Percentiles rank a stretch among this genome's conserved stretches.
Conservation (phyloP, 2,329 filamentous ascomycete genomes). For the Arthrobotrys sinensis region DNA sequence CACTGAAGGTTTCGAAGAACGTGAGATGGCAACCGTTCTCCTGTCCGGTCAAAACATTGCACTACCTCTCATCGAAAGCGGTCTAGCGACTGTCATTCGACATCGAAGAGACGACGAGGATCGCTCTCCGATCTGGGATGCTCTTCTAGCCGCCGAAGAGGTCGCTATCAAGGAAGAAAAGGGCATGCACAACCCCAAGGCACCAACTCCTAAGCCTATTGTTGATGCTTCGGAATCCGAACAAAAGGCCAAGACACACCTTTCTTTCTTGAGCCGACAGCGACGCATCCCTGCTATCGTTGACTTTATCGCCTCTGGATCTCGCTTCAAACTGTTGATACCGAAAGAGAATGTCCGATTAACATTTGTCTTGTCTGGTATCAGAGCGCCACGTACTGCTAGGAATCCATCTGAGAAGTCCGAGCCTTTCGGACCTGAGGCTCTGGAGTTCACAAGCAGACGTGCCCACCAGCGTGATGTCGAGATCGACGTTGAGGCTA, state of each 20-base stretch:
- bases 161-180: constrained; percentile 88
- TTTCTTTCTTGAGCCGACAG: constrained; percentile 88
- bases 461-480: constrained; percentile 94
- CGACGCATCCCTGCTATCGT: constrained; percentile 93
- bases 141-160: constrained; percentile 84
- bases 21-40: constrained; percentile 91
- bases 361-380: constrained; percentile 93
- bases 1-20: constrained; percentile 90
- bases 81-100: constrained; percentile 92
- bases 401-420: constrained; percentile 83
- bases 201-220: constrained; percentile 85
- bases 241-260: constrained; percentile 95
- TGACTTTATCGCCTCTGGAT: constrained; percentile 98
- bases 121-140: constrained; percentile 93
- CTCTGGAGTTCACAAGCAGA: constrained; percentile 89
- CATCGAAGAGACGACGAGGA: constrained; percentile 96
- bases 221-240: constrained; percentile 91
- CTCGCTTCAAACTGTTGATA: constrained; percentile 90
- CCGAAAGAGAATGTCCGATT: constrained; percentile 94
- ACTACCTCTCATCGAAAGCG: constrained; percentile 75
- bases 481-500: constrained; percentile 93
- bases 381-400: constrained; percentile 89
- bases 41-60: constrained; percentile 77
- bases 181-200: constrained; percentile 94
- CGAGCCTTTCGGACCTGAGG: constrained; percentile 96